Conservation (phyloP, 768 basidiomycete species). For the Auriscalpium vulgare region DNA sequence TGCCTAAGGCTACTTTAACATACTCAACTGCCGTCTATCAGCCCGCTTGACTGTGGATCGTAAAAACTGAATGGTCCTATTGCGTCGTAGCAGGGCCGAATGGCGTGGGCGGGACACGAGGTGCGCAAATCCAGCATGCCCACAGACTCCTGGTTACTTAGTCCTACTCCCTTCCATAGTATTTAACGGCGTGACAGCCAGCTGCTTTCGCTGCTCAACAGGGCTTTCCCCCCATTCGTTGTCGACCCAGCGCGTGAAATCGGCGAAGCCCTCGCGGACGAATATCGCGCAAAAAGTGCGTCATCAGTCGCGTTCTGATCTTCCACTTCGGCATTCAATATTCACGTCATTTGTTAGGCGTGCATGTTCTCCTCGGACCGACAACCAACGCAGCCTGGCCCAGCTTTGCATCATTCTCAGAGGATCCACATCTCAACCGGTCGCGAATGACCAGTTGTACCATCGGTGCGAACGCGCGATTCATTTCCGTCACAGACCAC, state of each 20-base stretch:
- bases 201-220: conserved; percentile 51
- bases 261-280: no score
- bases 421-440: conserved; percentile 51
- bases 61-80: no score
- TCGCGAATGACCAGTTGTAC: conserved; percentile 55
- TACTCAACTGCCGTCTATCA: no score
- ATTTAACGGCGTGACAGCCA: conserved; percentile 48
- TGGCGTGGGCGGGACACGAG: no score
- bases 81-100: no score
- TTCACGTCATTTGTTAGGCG: conserved; percentile 19
- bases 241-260: no score
- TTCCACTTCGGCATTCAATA: not conserved
- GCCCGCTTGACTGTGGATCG: no score
- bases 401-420: conserved; percentile 56
- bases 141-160: not conserved
- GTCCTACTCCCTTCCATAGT: conserved; percentile 21
- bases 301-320: conserved; percentile 3
- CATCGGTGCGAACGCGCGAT: conserved; percentile 29
- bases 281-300: conserved; percentile 37
- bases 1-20: no score
- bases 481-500: no score
- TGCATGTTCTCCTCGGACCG: conserved; percentile 48
- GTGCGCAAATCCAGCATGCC: no score
- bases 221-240: conserved; percentile 47
- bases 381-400: conserved; percentile 56